Percentiles rank a stretch among this genome's conserved stretches.
Evolutionary conservation across 148 eudicot species (phyloP).

Genomic region (Nyssa sinensis): DNA sequence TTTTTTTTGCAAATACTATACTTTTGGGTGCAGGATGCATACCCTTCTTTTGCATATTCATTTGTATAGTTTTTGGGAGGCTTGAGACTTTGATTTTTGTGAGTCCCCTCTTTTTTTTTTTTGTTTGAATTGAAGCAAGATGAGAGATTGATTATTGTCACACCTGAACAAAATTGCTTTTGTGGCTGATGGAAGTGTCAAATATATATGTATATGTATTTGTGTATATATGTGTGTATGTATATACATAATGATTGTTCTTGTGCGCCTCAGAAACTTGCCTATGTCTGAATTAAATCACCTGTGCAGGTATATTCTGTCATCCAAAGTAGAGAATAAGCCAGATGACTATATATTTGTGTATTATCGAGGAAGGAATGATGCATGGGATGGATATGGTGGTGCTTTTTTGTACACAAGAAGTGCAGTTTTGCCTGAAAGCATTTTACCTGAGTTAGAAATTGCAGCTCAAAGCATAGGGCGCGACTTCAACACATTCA

Average conservation of each 20-base stretch:
- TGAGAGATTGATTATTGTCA: neutral
- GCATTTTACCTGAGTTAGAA: slow-evolving; percentile 68
- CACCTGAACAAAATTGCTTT: neutral
- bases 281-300: neutral
- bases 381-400: slow-evolving; percentile 99
- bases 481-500: slow-evolving; percentile 69
- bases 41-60: too few species aligned
- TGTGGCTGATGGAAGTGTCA: neutral
- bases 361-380: slow-evolving; percentile 86
- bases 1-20: too few species aligned
- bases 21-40: too few species aligned
- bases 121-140: neutral
- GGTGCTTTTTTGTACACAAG: slow-evolving; percentile 91
- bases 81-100: too few species aligned
- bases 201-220: neutral
- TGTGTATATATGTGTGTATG: neutral
- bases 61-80: too few species aligned
- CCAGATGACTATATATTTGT: slow-evolving; percentile 91
- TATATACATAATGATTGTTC: neutral
- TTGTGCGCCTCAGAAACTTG: neutral
- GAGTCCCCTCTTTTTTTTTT: too few species aligned
- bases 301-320: slow-evolving; percentile 73
- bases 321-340: slow-evolving; percentile 73
- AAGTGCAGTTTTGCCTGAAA: slow-evolving; percentile 73
- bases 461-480: slow-evolving; percentile 79